phyloP scores from a whole-genome alignment of 495 filamentous ascomycete genomes.

The Copromyces sp. region DNA sequence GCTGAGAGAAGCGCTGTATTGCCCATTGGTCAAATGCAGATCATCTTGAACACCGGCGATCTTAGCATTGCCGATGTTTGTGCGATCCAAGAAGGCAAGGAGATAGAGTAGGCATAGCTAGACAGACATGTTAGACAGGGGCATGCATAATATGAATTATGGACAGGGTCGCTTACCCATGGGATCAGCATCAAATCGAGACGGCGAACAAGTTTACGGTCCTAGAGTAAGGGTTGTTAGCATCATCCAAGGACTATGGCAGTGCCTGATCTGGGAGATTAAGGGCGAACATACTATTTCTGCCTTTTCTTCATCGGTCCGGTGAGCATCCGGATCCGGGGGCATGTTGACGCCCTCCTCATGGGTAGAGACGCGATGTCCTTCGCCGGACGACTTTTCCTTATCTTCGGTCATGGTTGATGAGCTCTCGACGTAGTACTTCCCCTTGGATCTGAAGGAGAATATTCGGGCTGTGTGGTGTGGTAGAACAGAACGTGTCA shows the following conservation, averaged over 20 bases:
- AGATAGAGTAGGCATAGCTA: constrained; percentile 75
- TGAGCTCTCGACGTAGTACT: constrained; percentile 10
- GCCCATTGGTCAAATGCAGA: constrained; percentile 43
- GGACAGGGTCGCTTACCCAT: constrained; percentile 38
- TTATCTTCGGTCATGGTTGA: constrained; percentile 18
- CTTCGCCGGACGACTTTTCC: constrained; percentile 22
- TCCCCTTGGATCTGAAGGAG: constrained; percentile 2
- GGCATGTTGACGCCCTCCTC: constrained; percentile 17
- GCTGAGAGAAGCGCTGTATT: constrained; percentile 66
- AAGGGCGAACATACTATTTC: constrained; percentile 44
- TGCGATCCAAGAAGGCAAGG: constrained; percentile 72
- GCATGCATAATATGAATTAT: background rate
- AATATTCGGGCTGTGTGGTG: constrained; percentile 3
- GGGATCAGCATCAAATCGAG: constrained; percentile 64
- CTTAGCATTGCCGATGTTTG: constrained; percentile 84
- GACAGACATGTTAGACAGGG: background rate
- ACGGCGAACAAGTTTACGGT: constrained; percentile 57
- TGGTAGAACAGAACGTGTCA: background rate
- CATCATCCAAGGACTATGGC: background rate
- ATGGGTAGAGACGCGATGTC: constrained; percentile 16
- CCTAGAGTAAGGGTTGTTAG: constrained; percentile 32
- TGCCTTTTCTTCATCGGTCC: constrained; percentile 56
- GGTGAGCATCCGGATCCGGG: constrained; percentile 55
- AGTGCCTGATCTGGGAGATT: background rate
- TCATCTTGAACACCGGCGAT: constrained; percentile 60